Evolutionary conservation across 345 rosid genomes (phyloP), one percentile per base, ranked within the genome.

Genomic region (Brassica nigra): DNA sequence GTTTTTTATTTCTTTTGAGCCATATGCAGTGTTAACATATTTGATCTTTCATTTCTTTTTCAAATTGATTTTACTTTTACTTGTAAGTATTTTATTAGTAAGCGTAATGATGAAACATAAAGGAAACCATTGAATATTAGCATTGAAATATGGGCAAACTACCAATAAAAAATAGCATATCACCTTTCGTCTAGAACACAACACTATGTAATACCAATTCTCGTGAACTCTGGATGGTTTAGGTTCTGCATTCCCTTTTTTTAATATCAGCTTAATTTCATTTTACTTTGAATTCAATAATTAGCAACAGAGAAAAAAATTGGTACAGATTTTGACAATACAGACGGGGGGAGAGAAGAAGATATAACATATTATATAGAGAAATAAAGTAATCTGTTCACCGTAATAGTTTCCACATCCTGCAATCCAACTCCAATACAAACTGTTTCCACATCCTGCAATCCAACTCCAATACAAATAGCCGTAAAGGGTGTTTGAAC

Each of bases 401-500:
- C 49, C 49, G 11, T 14, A 42, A 42, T 42, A 42, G 11, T 42
- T 42, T 42, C 49, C 49, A 42, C 49, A 42, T 42, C 49, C n/a
- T 42, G n/a, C 49, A 42, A 42, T 14, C 14, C 14, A 42, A 42
- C 49, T 42, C n/a, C 49, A 42, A 42, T 42, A 42, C 49, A 42
- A 42, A 42, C 44, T 23, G 42, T 36, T 36, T 36, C 42, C 42
- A 36, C 42, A 39, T 39, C 47, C 4, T 39, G 47, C 47, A 39
- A 39, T 12, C 47, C 11, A 39, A 39, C 47, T 39, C 12, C 47
- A 39, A 39, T 39, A 8, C 47, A 39, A 39, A 39, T 79, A 10
- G 94, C 86, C 71, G 85, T 90, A 2, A 83, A 37, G 0, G 90
- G 82, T 67, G 76, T 62, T 74, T 23, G 27, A 15, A 63, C 68